Evolutionary conservation across 331 rosid species (phyloP).

Genomic region (Arachis monticola): DNA sequence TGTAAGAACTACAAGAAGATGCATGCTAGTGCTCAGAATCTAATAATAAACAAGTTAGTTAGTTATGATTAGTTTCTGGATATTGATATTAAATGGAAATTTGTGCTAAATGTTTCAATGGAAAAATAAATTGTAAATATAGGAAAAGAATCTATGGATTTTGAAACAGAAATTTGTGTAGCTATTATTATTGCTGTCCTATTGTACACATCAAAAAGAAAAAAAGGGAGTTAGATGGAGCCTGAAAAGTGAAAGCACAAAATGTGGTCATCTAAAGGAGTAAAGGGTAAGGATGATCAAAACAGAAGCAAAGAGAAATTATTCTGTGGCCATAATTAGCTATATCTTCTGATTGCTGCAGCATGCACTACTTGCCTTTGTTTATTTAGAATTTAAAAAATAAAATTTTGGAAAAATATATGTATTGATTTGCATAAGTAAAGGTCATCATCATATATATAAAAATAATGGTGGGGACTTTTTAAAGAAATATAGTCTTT

Average conservation of each 20-base stretch:
- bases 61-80: constrained; percentile 2
- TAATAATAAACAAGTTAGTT: constrained; percentile 4
- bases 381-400: background rate
- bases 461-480: background rate
- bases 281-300: background rate
- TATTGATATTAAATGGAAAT: background rate
- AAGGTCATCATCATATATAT: background rate
- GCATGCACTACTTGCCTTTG: background rate
- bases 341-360: constrained; percentile 12
- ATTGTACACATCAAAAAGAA: background rate
- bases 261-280: background rate
- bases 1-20: constrained; percentile 20
- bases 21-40: constrained; percentile 2
- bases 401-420: too few species aligned
- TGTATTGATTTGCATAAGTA: background rate
- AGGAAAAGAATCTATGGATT: background rate
- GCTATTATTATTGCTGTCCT: background rate
- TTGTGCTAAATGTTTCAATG: background rate
- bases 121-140: background rate
- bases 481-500: background rate
- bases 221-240: background rate
- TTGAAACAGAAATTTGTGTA: constrained; percentile 23
- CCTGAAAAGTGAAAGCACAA: background rate
- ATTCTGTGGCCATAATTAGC: constrained; percentile 11
- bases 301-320: background rate